These are phyloP conservation scores for Epichloe elymi DNA, from an alignment of 2,329 filamentous ascomycete species.

Conservation along the genomic window DNA sequence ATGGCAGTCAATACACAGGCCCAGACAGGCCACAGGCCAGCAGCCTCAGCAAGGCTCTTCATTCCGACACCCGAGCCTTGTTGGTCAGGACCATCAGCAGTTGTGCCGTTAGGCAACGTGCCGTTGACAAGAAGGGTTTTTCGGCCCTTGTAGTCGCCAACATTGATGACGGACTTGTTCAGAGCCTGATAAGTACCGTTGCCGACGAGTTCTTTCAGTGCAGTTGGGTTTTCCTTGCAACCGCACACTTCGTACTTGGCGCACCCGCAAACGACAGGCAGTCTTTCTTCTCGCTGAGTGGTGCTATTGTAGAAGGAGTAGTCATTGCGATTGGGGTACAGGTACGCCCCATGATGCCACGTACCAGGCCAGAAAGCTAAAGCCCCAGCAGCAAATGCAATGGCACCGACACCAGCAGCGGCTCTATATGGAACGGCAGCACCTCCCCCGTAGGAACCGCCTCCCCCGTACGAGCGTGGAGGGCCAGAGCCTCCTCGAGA, in stretches of 20 bases:
- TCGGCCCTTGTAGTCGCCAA: constrained; percentile 30
- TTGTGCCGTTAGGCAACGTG: constrained; percentile 57
- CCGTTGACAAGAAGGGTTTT: constrained; percentile 59
- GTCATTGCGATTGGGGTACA: constrained; percentile 35
- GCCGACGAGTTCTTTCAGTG: constrained; percentile 46
- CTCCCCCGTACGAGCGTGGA: constrained; percentile 44
- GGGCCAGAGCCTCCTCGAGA: constrained; percentile 47
- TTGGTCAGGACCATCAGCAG: constrained; percentile 22
- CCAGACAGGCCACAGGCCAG: constrained; percentile 38
- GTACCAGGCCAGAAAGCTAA: constrained; percentile 50
- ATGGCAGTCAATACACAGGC: constrained; percentile 31
- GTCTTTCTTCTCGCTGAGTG: constrained; percentile 25
- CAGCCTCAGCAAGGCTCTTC: constrained; percentile 20
- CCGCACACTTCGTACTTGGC: constrained; percentile 38
- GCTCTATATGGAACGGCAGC: constrained; percentile 43
- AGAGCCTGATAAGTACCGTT: constrained; percentile 46
- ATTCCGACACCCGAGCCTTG: constrained; percentile 17
- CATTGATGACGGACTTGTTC: constrained; percentile 48
- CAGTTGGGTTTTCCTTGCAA: constrained; percentile 54
- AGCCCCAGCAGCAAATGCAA: constrained; percentile 35
- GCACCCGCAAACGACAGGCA: constrained; percentile 35
- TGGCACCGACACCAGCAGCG: constrained; percentile 36
- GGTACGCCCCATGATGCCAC: constrained; percentile 52
- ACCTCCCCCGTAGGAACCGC: constrained; percentile 58
- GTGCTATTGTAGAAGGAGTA: constrained; percentile 37